Evolutionary conservation across 176 grass and related monocot genomes (phyloP).

Genomic region (Avena atlantica): DNA sequence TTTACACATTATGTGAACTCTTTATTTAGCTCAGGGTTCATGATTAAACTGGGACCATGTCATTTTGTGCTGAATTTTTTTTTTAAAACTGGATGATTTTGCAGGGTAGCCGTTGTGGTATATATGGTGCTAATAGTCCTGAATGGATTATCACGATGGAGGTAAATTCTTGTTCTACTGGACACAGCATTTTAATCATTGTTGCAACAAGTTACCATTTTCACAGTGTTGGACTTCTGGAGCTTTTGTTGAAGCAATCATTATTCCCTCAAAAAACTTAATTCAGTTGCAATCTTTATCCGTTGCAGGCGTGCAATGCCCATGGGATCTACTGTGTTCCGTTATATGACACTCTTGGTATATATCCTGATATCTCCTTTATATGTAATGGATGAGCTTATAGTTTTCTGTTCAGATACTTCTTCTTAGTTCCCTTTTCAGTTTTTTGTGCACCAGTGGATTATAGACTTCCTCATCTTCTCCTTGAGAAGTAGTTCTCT

Average conservation of each 20-base stretch:
- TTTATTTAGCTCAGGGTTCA: conserved; percentile 17
- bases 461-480: background rate
- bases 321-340: conserved; percentile 87
- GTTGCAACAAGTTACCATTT: conserved; percentile 11
- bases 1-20: conserved; percentile 12
- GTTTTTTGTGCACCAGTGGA: conserved; percentile 1
- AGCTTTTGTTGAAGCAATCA: background rate
- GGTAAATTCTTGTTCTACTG: conserved; percentile 53
- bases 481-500: conserved; percentile 3
- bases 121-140: conserved; percentile 84
- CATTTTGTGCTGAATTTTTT: conserved; percentile 9
- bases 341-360: conserved; percentile 96
- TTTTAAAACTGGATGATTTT: conserved; percentile 12
- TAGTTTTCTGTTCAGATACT: conserved; percentile 10
- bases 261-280: conserved; percentile 25
- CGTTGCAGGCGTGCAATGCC: conserved; percentile 83
- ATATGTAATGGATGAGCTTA: conserved; percentile 15
- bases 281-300: conserved; percentile 31
- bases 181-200: conserved; percentile 20
- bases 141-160: conserved; percentile 92
- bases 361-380: conserved; percentile 43
- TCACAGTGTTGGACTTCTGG: conserved; percentile 1
- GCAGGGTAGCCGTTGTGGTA: conserved; percentile 78
- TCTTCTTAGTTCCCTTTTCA: conserved; percentile 6
- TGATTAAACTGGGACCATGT: conserved; percentile 26